Evolutionary conservation across 257 asterid species (phyloP), one percentile per base, ranked within the genome.

Genomic region (Capsicum pubescens): DNA sequence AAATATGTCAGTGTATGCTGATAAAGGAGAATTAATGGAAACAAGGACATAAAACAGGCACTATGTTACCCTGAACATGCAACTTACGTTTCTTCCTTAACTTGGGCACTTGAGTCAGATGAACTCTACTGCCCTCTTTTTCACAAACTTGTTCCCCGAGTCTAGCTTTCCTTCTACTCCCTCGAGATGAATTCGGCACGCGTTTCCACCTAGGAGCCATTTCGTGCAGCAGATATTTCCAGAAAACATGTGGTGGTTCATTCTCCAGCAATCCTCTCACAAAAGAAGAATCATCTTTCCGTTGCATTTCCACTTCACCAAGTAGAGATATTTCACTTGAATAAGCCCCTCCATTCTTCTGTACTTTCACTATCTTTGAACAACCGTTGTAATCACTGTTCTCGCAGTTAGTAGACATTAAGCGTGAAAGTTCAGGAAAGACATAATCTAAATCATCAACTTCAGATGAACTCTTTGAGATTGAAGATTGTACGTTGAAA

Each of bases 191-290:
- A 71, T 64, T 83, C 39, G 88, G 69, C 85, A 86, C 81, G 48
- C 84, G 86, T 60, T 85, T 89, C 93, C 94, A 89, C 67, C 87
- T 89, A 8, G 92, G 93, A 26, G 81, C 77, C 87, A 86, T 90
- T 77, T 87, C 92, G 46, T 89, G 21, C 39, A 91, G 85, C 39
- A 93, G 84, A 66, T 88, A 86, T 55, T 7, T 85, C 97, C 95
- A 91, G 87, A 91, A 89, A 80, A 80, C 44, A 46, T 61, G 19
- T 2, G 94, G 85, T 46, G 87, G 86, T 57, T 83, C 85, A 66
- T 86, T 86, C 16, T 21, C 82, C 15, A 74, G 15, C 90, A 84
- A 68, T 54, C 85, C 89, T 84, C 87, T 79, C 68, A 82, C 63
- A 32, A 82, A 64, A 15, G 92, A 81, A 80, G 76, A 82, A 32